Evolutionary conservation across 2,329 filamentous ascomycete genomes (phyloP), one percentile per base, ranked within the genome.

Genomic region (Westerdykella sp.): DNA sequence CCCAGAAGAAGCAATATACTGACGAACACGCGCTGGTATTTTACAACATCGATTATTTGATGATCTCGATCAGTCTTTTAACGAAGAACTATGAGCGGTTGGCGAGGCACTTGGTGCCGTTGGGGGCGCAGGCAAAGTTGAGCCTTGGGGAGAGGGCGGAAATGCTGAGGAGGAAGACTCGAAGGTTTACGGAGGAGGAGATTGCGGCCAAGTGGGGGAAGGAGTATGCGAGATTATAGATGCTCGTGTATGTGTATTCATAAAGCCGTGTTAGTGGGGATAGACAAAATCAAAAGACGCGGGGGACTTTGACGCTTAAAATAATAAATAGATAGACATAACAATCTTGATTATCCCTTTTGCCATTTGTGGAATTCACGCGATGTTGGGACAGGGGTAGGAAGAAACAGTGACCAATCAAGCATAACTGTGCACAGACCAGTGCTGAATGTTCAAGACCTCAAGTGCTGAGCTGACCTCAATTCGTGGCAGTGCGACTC

Each of bases 41-140:
- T 60, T 81, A 84, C 63, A 82, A 89, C 56, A 87, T 91, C 54
- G 85, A 90, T 65, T 91, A 87, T 60, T 69, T 90, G 40, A 83
- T 87, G 74, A 78, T 90, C 47, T 87, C 85, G 0, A 63, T 86
- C 28, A 76, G 76, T 35, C 66, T 90, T 14, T 57, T 90, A 55
- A 73, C 73, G 46, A 87, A 87, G 63, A 80, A 90, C 59, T 91
- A 91, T 55, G 69, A 73, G 39, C 71, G 81, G 41, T 73, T 91
- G 9, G 85, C 85, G 1, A 73, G 73, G 42, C 83, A 84, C 48
- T 62, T 91, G 38, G 83, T 91, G 12, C 86, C 86, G 0, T 83
- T 91, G 32, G 84, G 84, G 1, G 73, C 79, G 1, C 86, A 90
- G 69, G 79, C 84, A 34, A 66, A 69, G 5, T 77, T 89, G 76